These are phyloP conservation scores for Tubosaeta sp. DNA, from an alignment of 768 basidiomycete species.

Conservation along the genomic window DNA sequence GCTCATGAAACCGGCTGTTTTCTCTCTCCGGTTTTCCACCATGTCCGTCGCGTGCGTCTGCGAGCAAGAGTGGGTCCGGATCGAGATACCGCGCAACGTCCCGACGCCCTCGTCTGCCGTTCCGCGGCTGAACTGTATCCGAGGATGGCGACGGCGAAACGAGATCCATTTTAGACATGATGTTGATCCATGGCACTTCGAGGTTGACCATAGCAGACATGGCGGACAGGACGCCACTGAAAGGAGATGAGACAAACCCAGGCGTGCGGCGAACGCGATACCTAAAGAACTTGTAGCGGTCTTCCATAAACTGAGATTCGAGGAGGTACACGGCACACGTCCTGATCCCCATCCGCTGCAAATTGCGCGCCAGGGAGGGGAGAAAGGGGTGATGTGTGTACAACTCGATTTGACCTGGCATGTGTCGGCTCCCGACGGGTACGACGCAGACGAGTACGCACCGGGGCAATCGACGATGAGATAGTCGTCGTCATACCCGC, in stretches of 20 bases:
- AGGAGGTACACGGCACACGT: constrained; percentile 90
- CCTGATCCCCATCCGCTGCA: constrained; percentile 74
- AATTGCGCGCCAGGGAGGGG: constrained; percentile 77
- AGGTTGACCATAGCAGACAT: constrained; percentile 99
- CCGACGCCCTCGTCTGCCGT: constrained; percentile 65
- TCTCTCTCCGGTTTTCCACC: constrained; percentile 45
- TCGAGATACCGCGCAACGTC: constrained; percentile 95
- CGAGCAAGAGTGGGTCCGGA: constrained; percentile 87
- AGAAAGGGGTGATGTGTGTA: constrained; percentile 98
- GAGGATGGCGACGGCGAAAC: constrained; percentile 46
- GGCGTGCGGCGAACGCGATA: constrained; percentile 22
- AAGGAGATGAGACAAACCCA: constrained; percentile 3
- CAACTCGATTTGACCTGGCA: constrained; percentile 90
- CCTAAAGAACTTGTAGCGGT: constrained; percentile 98
- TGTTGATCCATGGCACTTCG: constrained; percentile 94
- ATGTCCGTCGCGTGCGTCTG: constrained; percentile 44
- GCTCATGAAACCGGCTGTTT: constrained; percentile 85
- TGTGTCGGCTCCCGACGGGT: constrained; percentile 5
- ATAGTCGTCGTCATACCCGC: constrained; percentile 94
- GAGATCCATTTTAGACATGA: constrained; percentile 99
- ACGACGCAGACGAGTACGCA: constrained; percentile 28
- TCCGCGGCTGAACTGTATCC: constrained; percentile 52
- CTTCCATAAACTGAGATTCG: constrained; percentile 99
- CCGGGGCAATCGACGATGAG: constrained; percentile 90
- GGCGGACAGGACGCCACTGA: constrained; percentile 88